phyloP scores from a whole-genome alignment of 139 green algal species.

The Dunaliella primolecta region DNA sequence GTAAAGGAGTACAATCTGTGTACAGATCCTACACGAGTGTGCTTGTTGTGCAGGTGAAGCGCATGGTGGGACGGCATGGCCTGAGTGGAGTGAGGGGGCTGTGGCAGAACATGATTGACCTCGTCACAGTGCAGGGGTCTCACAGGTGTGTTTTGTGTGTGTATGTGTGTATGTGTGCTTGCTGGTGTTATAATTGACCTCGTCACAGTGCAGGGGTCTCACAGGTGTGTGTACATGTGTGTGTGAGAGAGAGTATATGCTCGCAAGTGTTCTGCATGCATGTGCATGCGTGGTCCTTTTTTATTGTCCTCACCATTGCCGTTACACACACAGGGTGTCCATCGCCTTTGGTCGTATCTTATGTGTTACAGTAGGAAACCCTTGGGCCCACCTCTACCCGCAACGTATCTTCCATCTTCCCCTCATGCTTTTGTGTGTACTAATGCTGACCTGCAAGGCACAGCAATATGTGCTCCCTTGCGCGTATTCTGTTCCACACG shows the following conservation, averaged over 20 bases:
- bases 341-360: too few relatives aligned
- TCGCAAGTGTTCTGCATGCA: not conserved
- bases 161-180: not conserved
- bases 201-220: not conserved
- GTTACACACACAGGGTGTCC: not conserved
- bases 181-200: not conserved
- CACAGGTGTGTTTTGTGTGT: slow-evolving; percentile 4
- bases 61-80: not conserved
- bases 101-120: not conserved
- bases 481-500: too few relatives aligned
- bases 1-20: too few relatives aligned
- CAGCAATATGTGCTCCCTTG: too few relatives aligned
- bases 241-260: not conserved
- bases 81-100: not conserved
- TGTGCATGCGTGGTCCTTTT: too few relatives aligned
- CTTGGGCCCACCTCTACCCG: too few relatives aligned
- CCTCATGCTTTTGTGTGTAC: too few relatives aligned
- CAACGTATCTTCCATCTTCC: too few relatives aligned
- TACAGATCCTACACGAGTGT: too few relatives aligned
- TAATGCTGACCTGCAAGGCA: too few relatives aligned
- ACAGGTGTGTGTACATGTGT: slow-evolving; percentile 8
- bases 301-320: too few relatives aligned
- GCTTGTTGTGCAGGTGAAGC: not conserved
- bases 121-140: not conserved
- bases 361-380: too few relatives aligned